These are phyloP conservation scores for Drechslerella dactyloides DNA, from an alignment of 2,329 filamentous ascomycete species.

Conservation along the genomic window DNA sequence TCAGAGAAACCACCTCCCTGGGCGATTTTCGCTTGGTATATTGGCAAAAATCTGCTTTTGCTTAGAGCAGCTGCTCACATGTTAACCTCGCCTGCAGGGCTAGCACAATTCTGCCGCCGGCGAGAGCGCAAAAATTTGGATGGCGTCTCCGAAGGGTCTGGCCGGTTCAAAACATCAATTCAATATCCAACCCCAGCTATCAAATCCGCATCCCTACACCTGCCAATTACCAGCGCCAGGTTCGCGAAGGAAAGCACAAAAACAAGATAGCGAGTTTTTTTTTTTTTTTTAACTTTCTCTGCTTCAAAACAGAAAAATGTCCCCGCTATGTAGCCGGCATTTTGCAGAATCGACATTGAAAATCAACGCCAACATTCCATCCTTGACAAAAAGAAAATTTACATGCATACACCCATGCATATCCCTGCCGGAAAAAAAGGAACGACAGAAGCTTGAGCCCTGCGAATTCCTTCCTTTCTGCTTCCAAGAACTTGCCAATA, in stretches of 20 bases:
- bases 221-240: not conserved
- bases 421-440: no score
- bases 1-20: not conserved
- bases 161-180: not conserved
- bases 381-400: no score
- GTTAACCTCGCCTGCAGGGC: not conserved
- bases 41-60: not conserved
- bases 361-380: no score
- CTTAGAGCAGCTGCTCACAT: not conserved
- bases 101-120: not conserved
- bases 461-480: no score
- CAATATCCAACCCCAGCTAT: conserved; percentile 10
- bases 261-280: not conserved
- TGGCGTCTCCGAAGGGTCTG: conserved; percentile 4
- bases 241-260: not conserved
- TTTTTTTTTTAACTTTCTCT: not conserved
- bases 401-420: no score
- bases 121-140: conserved; percentile 1
- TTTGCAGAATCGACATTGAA: no score
- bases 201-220: not conserved
- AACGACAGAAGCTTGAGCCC: no score
- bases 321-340: no score
- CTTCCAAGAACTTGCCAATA: no score
- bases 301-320: not conserved
- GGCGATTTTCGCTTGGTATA: not conserved